Evolutionary conservation across 2,329 filamentous ascomycete species (phyloP), one percentile per base, ranked within the genome.

Genomic region (Fusarium praegraminearum): DNA sequence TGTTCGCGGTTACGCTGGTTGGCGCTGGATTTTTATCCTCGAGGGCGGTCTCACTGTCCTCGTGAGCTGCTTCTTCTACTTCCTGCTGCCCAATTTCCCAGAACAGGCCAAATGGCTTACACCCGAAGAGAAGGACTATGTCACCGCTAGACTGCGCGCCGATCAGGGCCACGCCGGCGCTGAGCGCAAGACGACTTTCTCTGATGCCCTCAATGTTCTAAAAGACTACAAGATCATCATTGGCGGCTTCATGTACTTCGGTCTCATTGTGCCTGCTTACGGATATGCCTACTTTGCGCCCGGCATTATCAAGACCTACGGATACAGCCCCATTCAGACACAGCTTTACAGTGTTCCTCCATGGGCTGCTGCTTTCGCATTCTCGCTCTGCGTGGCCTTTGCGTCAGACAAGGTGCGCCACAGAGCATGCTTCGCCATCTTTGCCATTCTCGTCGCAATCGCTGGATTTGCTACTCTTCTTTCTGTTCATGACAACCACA

Each of bases 1-100:
- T 5, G 69, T 92, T 13, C 80, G 83, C 11, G 89, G 88, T 24
- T 96, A 94, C 74, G 73, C 79, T 2, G 92, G 91, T 12, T 96
- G 93, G 93, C 83, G 92, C 56, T 94, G 91, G 91, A 91, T 94
- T 68, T 94, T 95, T 77, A 92, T 98, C 75, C 79, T 95, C 10
- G 92, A 94, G 78, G 92, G 92, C 8, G 70, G 83, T 7, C 79
- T 92, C 15, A 92, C 91, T 12, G 86, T 87, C 58, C 73, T 90
- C 28, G 81, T 90, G 47, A 86, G 88, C 41, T 76, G 91, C 55
- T 71, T 86, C 52, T 90, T 91, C 76, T 90, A 86, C 79, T 94
- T 93, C 77, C 79, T 87, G 41, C 87, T 94, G 45, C 90, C 91
- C 1, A 87, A 89, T 64, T 94, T 94, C 79, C 91, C 91, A 3